Percentiles rank a stretch among this genome's conserved stretches.
Conservation (phyloP, 1,284 basidiomycete species). For the Ustilago trichophora region DNA sequence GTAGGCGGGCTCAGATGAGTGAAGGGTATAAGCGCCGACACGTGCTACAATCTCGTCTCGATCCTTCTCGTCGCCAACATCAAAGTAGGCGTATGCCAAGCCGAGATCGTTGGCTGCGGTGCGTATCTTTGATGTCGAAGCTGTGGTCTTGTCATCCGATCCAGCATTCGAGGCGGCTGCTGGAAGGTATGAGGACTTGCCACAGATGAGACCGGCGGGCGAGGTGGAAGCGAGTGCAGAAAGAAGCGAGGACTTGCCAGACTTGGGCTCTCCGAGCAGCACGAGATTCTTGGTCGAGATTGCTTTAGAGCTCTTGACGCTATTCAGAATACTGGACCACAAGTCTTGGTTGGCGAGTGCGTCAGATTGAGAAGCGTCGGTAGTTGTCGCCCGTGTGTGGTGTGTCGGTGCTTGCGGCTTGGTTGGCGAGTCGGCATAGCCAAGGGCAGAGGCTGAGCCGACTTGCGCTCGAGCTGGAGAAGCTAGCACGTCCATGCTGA, state of each 20-base stretch:
- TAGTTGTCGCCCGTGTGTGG: not conserved
- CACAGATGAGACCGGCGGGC: constrained; percentile 66
- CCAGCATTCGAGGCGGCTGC: not conserved
- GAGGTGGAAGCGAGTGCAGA: constrained; percentile 70
- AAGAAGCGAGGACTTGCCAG: constrained; percentile 79
- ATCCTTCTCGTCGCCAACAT: constrained; percentile 58
- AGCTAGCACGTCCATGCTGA: constrained; percentile 11
- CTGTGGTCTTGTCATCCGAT: constrained; percentile 1
- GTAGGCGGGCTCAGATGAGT: constrained; percentile 79
- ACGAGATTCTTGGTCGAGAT: constrained; percentile 85
- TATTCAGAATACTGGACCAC: constrained; percentile 89
- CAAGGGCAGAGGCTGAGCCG: constrained; percentile 2
- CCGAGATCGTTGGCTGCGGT: constrained; percentile 38
- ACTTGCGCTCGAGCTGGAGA: constrained; percentile 13
- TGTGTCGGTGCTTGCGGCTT: constrained; percentile 5
- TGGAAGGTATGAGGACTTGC: not conserved
- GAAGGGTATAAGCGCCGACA: constrained; percentile 86
- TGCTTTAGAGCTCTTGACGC: constrained; percentile 82
- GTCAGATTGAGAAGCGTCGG: constrained; percentile 1
- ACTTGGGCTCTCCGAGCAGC: constrained; percentile 75
- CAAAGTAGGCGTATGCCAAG: constrained; percentile 58
- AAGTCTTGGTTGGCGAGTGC: constrained; percentile 70
- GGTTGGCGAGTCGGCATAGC: constrained; percentile 12
- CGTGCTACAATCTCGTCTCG: constrained; percentile 56
- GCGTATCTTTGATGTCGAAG: not conserved